Evolutionary conservation across 2,329 filamentous ascomycete genomes (phyloP), one percentile per base, ranked within the genome.

Genomic region (Fusarium multiceps): DNA sequence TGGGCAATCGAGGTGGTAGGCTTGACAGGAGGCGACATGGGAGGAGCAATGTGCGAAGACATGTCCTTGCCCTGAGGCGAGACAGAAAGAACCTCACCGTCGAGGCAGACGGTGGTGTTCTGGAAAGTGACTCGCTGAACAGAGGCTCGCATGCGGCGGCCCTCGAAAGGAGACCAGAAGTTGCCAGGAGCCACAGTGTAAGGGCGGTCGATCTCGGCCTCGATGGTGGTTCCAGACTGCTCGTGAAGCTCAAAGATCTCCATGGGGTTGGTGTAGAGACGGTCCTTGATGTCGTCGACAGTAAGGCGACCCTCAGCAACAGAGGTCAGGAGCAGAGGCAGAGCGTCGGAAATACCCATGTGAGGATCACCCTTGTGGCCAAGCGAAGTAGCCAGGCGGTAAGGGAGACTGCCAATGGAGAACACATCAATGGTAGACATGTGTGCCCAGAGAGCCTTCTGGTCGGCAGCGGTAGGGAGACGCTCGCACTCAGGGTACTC

Each of bases 201-300:
- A 3, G 90, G 86, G 46, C 92, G 88, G 77, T 93, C 92, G 72
- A 94, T 85, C 80, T 94, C 92, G 23, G 93, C 86, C 82, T 94
- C 92, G 37, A 94, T 85, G 7, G 87, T 88, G 40, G 90, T 90
- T 62, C 89, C 89, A n/a, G 86, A 81, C 80, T 94, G 92, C 72
- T 94, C 92, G 71, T 94, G 92, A 53, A 94, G 86, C 82, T 94
- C 92, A 72, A 94, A 94, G 74, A 94, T 94, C 77, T 88, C 87
- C 82, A 91, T 92, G 4, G 92, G 92, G 77, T 93, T 94, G 76
- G 93, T 90, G 77, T 94, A 91, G 48, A 94, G 85, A 43, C 90
- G 88, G 58, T 81, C 77, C 76, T 88, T 90, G 77, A 94, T 86
- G 76, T 94, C 92, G 32, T 94, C 91, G 37, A 94, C 80, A 6